phyloP scores from a whole-genome alignment of 2,329 filamentous ascomycete genomes.

The Epichloe gansuensis region DNA sequence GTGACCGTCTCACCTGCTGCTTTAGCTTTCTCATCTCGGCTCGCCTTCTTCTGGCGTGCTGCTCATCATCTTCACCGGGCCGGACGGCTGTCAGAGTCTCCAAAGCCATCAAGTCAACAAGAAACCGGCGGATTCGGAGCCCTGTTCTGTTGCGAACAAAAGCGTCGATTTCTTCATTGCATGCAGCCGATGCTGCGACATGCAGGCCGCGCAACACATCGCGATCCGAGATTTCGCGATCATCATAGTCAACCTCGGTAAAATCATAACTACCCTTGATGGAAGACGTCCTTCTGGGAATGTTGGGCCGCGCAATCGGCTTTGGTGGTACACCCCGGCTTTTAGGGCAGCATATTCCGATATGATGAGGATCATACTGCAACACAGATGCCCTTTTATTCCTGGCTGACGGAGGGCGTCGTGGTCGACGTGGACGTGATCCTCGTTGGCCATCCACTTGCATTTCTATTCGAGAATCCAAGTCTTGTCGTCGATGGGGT shows the following conservation, averaged over 20 bases:
- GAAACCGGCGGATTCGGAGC: slow-evolving; percentile 37
- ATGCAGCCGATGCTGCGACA: slow-evolving; percentile 42
- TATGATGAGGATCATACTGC: slow-evolving; percentile 11
- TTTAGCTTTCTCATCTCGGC: slow-evolving; percentile 23
- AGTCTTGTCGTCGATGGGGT: neutral
- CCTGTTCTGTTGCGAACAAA: slow-evolving; percentile 40
- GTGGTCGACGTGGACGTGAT: neutral
- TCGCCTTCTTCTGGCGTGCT: slow-evolving; percentile 16
- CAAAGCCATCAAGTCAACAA: slow-evolving; percentile 40
- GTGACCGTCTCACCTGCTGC: slow-evolving; percentile 22
- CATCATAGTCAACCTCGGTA: slow-evolving; percentile 18
- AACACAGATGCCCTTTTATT: neutral
- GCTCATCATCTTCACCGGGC: slow-evolving; percentile 12
- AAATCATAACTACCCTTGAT: slow-evolving; percentile 14
- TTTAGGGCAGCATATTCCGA: slow-evolving; percentile 15
- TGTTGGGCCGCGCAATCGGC: slow-evolving; percentile 18
- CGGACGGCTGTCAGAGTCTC: slow-evolving; percentile 29
- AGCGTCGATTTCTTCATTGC: slow-evolving; percentile 39
- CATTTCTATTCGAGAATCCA: neutral
- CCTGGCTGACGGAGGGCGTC: neutral
- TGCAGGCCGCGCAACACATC: slow-evolving; percentile 43
- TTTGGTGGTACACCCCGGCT: slow-evolving; percentile 14
- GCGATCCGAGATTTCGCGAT: slow-evolving; percentile 30
- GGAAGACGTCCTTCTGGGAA: slow-evolving; percentile 24
- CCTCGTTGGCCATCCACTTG: neutral